Percentiles rank a stretch among this genome's conserved stretches.
These are phyloP conservation scores for Mycena venus DNA, from an alignment of 768 basidiomycete genomes.

Conservation along the genomic window DNA sequence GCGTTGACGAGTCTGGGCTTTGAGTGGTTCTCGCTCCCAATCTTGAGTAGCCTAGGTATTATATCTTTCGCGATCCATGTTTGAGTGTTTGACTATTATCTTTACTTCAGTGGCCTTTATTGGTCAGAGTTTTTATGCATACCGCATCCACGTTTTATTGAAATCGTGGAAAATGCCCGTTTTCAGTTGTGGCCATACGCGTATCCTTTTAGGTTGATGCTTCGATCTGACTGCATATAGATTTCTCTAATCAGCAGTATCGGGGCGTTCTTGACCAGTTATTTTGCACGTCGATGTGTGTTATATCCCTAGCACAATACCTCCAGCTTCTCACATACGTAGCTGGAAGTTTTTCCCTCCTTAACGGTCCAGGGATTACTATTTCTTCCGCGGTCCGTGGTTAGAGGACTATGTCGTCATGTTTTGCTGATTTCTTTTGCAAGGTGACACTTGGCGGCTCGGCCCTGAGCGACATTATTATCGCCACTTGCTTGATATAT, in stretches of 20 bases:
- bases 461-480: slow-evolving; percentile 44
- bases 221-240: not conserved
- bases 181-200: not conserved
- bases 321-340: not conserved
- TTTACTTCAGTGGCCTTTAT: not conserved
- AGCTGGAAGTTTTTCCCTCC: not conserved
- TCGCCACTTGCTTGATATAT: slow-evolving; percentile 43
- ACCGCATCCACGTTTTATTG: not conserved
- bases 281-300: not conserved
- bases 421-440: not conserved
- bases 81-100: not conserved
- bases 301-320: not conserved
- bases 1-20: not conserved
- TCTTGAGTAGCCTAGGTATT: slow-evolving; percentile 1
- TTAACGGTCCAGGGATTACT: not conserved
- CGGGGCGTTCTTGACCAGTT: not conserved
- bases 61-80: not conserved
- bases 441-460: slow-evolving; percentile 33
- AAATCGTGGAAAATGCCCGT: not conserved
- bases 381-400: not conserved
- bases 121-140: not conserved
- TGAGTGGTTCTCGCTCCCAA: not conserved
- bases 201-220: not conserved
- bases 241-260: not conserved
- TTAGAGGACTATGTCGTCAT: not conserved